Evolutionary conservation across 495 filamentous ascomycete genomes (phyloP).

Genomic region (Evansstolkia leycettana): DNA sequence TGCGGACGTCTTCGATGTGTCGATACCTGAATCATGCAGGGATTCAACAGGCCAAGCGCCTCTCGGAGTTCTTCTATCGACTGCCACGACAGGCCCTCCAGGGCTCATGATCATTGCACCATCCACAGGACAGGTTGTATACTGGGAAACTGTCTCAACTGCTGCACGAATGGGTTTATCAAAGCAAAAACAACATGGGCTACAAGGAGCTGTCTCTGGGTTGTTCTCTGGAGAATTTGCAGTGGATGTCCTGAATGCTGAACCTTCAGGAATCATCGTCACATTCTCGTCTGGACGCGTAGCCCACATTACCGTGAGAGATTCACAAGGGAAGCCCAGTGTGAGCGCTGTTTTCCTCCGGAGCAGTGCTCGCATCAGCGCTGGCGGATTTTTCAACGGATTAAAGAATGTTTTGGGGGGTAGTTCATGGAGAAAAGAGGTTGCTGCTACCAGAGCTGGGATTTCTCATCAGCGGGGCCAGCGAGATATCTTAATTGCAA

Average conservation of each 20-base stretch:
- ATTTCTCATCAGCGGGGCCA: conserved; percentile 63
- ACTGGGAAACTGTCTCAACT: conserved; percentile 88
- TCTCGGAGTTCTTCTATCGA: conserved; percentile 68
- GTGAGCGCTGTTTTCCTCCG: conserved; percentile 66
- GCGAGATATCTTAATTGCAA: conserved; percentile 67
- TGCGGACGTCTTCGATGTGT: conserved; percentile 61
- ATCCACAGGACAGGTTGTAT: conserved; percentile 69
- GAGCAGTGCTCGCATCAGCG: conserved; percentile 32
- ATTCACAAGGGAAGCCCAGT: conserved; percentile 71
- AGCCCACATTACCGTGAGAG: conserved; percentile 72
- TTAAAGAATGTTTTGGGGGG: conserved; percentile 59
- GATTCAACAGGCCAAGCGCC: conserved; percentile 54
- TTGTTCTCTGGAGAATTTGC: conserved; percentile 69
- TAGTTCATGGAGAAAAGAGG: conserved; percentile 53
- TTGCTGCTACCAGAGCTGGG: conserved; percentile 63
- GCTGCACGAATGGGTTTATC: conserved; percentile 65
- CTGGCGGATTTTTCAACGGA: conserved; percentile 59
- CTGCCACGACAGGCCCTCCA: conserved; percentile 59
- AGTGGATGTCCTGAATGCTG: conserved; percentile 63
- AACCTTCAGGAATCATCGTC: conserved; percentile 75
- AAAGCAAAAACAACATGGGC: conserved; percentile 61
- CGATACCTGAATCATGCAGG: conserved; percentile 60
- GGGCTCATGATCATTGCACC: conserved; percentile 79
- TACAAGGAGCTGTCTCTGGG: conserved; percentile 59
- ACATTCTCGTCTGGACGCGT: conserved; percentile 73